Base-by-base conservation (phyloP, 805 yeast genomes). In the Candida insectorum region DNA sequence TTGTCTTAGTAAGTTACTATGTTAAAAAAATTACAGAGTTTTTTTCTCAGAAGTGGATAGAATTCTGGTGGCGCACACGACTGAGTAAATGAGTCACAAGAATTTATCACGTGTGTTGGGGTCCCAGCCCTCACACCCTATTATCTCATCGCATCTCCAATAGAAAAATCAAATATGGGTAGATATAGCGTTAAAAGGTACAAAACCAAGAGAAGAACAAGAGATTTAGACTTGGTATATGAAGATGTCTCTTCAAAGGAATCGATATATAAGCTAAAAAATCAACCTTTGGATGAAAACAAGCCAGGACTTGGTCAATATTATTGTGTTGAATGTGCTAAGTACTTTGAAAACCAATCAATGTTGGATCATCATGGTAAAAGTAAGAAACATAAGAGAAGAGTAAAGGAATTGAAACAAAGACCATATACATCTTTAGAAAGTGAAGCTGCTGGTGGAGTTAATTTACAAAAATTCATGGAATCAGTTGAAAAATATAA, bases 221-320 rank as follows among this genome's bases (percentile, higher is more conserved):
- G 81, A 56, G 97, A 88, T 51, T 65, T 85, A 39, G 98, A 93
- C 54, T 75, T 81, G 50, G 82, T 93, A 39, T 77, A 82, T 51
- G 69, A 76, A 24, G 99, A 93, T 52, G 59, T 93, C 33, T 65
- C 81, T 2, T 60, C 78, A 3, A 69, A 73, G 24, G 83, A 79
- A 24, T 63, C 81, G n/a, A 81, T 87, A 35, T 58, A 71, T 36
- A 65, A 70, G 26, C 68, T 88, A 37, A 74, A 85, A 54, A 80
- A 84, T 54, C 97, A 91, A 60, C 84, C 86, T 4, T 58, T 85
- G 36, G 96, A 91, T 58, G 97, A 91, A 62, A 77, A 79, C 27
- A 81, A 82, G 53, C 89, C 97, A 1, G 99, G 99, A 1, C 64
- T 93, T 45, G 99, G 96, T 11, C 97, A 93, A 60, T 82, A 77